Conservation (phyloP, 139 green algal species). For the Zygnema cylindricum region DNA sequence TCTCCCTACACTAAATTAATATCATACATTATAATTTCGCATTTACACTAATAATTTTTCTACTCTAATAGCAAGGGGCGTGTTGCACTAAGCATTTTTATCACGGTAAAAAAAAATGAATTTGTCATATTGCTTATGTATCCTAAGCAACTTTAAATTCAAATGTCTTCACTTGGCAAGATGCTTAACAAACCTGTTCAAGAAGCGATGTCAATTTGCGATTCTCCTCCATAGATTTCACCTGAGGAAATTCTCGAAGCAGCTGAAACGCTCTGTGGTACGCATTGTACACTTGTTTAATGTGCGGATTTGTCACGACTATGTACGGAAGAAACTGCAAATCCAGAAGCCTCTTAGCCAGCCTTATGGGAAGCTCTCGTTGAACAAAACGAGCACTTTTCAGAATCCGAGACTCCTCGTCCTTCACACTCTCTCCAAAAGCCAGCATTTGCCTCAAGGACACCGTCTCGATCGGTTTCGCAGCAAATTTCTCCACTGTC, state of each 20-base stretch:
- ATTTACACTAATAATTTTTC: too few relatives aligned
- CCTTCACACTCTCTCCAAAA: constrained; percentile 64
- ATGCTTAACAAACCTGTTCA: too few relatives aligned
- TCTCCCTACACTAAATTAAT: too few relatives aligned
- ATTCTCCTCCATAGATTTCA: constrained; percentile 73
- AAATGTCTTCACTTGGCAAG: too few relatives aligned
- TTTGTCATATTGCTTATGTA: too few relatives aligned
- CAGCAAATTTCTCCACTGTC: constrained; percentile 47
- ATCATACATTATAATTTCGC: too few relatives aligned
- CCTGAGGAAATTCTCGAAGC: neutral
- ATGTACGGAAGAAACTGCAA: constrained; percentile 89
- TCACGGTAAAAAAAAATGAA: too few relatives aligned
- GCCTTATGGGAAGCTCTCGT: constrained; percentile 80
- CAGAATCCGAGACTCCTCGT: constrained; percentile 64
- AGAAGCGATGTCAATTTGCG: constrained; percentile 76
- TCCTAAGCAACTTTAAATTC: too few relatives aligned
- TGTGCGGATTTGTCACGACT: constrained; percentile 90
- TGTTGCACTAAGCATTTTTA: too few relatives aligned
- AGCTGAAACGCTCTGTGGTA: constrained; percentile 80
- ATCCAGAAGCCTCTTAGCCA: constrained; percentile 85
- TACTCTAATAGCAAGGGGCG: too few relatives aligned
- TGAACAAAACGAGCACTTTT: constrained; percentile 67
- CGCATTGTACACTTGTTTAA: constrained; percentile 77
- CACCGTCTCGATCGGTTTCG: neutral
- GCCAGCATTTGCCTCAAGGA: constrained; percentile 73